phyloP scores from a whole-genome alignment of 2,329 filamentous ascomycete species.

The Aspergillus carbonarius region DNA sequence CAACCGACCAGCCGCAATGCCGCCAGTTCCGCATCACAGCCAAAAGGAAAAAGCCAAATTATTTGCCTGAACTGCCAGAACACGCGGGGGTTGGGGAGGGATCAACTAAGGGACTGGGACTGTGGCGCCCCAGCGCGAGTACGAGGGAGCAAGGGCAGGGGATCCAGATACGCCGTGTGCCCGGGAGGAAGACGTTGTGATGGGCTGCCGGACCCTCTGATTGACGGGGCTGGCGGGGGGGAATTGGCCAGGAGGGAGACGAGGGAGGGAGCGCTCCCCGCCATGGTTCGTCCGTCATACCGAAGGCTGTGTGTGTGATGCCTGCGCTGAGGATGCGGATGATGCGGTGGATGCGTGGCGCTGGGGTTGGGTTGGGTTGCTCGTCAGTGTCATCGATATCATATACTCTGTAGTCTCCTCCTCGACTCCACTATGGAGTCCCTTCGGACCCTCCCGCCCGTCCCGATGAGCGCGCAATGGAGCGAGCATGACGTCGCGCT shows the following conservation, averaged over 20 bases:
- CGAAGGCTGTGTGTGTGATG: slow-evolving; percentile 1
- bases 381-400: not conserved
- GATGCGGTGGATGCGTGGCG: slow-evolving; percentile 8
- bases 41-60: not conserved
- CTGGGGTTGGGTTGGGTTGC: not conserved
- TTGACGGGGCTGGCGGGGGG: slow-evolving; percentile 6
- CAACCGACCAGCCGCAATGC: not conserved
- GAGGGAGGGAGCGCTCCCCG: slow-evolving; percentile 7
- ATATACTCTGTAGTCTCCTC: not conserved
- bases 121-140: slow-evolving; percentile 1
- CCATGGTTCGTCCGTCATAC: slow-evolving; percentile 16
- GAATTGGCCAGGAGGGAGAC: not conserved
- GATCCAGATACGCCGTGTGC: slow-evolving; percentile 6
- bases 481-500: not conserved
- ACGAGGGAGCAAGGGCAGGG: slow-evolving; percentile 11
- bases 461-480: not conserved
- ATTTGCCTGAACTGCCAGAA: slow-evolving; percentile 2
- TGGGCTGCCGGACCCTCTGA: slow-evolving; percentile 9
- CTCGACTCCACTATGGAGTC: not conserved
- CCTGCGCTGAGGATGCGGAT: slow-evolving; percentile 3
- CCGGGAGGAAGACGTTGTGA: not conserved
- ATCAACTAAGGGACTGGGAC: slow-evolving; percentile 4
- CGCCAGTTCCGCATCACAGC: slow-evolving; percentile 1
- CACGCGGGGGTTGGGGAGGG: slow-evolving; percentile 7
- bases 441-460: slow-evolving; percentile 6